A percentile compares a stretch with the other conserved stretches of the same genome.
phyloP scores from a whole-genome alignment of 2,329 filamentous ascomycete species.

The Fusarium sororula region DNA sequence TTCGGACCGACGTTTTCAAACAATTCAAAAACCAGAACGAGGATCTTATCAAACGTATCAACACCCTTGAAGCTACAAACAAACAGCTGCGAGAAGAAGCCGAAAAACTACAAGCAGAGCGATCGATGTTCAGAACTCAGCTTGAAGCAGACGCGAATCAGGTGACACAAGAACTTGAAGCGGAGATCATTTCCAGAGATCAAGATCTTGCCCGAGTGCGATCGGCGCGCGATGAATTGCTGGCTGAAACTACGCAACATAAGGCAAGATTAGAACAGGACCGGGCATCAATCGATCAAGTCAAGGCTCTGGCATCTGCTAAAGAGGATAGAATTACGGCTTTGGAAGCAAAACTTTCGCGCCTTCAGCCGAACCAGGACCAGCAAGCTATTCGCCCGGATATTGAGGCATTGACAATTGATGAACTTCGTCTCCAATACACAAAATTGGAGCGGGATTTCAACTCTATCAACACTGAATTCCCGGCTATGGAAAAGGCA shows the following conservation, averaged over 20 bases:
- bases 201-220: constrained; percentile 87
- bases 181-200: constrained; percentile 81
- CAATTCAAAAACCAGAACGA: constrained; percentile 89
- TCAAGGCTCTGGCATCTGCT: constrained; percentile 82
- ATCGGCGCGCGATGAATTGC: constrained; percentile 82
- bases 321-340: constrained; percentile 83
- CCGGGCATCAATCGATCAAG: constrained; percentile 72
- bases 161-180: constrained; percentile 80
- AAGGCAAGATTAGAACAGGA: constrained; percentile 84
- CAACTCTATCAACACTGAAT: constrained; percentile 83
- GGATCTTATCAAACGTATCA: constrained; percentile 90
- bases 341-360: constrained; percentile 83
- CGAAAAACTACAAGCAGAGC: constrained; percentile 84
- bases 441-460: constrained; percentile 82
- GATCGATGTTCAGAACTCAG: constrained; percentile 81
- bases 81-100: constrained; percentile 85
- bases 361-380: constrained; percentile 65
- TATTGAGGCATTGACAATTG: constrained; percentile 68
- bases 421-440: constrained; percentile 79
- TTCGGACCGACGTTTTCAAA: constrained; percentile 93
- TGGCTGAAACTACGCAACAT: constrained; percentile 81
- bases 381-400: constrained; percentile 55
- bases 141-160: constrained; percentile 82
- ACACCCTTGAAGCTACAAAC: constrained; percentile 90
- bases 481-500: constrained; percentile 88